Evolutionary conservation across 192 early-diverging fungal genomes (phyloP).

Genomic region (Backusella macrospora): DNA sequence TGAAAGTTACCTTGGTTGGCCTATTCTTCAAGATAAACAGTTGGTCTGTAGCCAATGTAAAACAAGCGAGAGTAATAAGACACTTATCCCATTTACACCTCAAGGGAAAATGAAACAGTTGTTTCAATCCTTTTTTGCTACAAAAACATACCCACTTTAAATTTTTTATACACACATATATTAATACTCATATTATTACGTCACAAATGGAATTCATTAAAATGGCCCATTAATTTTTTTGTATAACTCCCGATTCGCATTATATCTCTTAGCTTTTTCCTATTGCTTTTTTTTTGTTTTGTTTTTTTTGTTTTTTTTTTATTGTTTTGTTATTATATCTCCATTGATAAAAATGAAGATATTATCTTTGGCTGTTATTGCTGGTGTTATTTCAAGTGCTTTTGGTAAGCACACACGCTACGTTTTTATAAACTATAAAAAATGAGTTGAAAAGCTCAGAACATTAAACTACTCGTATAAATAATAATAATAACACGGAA

Average conservation of each 20-base stretch:
- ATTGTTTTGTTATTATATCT: background rate
- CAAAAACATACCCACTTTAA: background rate
- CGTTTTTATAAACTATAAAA: too few relatives aligned
- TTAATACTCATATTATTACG: background rate
- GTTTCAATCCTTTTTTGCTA: background rate
- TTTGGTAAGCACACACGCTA: slow-evolving; percentile 2
- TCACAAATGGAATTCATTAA: too few relatives aligned
- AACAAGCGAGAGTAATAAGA: background rate
- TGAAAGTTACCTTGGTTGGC: background rate
- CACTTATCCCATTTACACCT: background rate
- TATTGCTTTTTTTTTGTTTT: background rate
- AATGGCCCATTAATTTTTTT: too few relatives aligned
- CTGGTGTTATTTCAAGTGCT: background rate
- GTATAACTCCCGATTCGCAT: background rate
- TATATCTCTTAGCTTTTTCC: background rate
- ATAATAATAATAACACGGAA: too few relatives aligned
- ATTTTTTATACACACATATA: too few relatives aligned
- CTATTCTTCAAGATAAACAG: slow-evolving; percentile 3
- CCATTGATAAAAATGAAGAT: slow-evolving; percentile 10
- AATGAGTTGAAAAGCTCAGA: too few relatives aligned
- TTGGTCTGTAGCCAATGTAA: background rate
- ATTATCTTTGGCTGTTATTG: slow-evolving; percentile 9
- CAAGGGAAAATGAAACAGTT: slow-evolving; percentile 12
- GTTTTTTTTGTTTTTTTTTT: slow-evolving; percentile 12
- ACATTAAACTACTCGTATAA: too few relatives aligned